Evolutionary conservation across 768 basidiomycete genomes (phyloP).

Genomic region (Agrocybe praecox): DNA sequence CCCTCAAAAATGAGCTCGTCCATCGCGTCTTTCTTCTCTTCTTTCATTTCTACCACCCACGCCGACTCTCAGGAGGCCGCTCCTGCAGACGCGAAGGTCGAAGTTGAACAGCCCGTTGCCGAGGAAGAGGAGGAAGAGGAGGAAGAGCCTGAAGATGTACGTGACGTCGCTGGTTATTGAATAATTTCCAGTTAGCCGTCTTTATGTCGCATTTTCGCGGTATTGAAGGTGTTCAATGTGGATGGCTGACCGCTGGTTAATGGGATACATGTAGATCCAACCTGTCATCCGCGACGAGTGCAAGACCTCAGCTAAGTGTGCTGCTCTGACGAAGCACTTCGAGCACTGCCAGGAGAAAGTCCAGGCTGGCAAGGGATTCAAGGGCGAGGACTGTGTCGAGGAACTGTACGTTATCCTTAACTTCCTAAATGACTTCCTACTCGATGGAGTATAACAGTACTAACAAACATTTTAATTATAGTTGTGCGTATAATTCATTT

Average conservation of each 20-base stretch:
- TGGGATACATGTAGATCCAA: conserved; percentile 48
- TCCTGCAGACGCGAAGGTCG: conserved; percentile 62
- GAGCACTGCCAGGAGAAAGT: conserved; percentile 92
- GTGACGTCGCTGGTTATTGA: conserved; percentile 29
- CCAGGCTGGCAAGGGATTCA: conserved; percentile 77
- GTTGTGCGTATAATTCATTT: conserved; percentile 23
- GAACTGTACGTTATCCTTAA: conserved; percentile 72
- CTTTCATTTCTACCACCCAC: conserved; percentile 44
- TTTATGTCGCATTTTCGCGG: background rate
- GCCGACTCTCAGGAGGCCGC: conserved; percentile 46
- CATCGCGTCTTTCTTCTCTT: conserved; percentile 47
- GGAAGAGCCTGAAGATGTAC: conserved; percentile 84
- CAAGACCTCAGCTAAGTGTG: conserved; percentile 65
- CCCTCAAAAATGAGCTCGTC: conserved; percentile 36
- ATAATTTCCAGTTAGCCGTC: background rate
- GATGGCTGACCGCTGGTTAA: background rate
- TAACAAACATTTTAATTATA: conserved; percentile 8
- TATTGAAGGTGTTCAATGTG: background rate
- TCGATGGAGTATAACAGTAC: background rate
- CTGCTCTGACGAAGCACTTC: conserved; percentile 76
- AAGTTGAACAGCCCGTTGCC: conserved; percentile 35
- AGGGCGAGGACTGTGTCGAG: conserved; percentile 92
- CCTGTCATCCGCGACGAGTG: conserved; percentile 80
- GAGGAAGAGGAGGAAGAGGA: conserved; percentile 61
- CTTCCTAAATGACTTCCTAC: conserved; percentile 12